Percentiles rank a stretch among this genome's conserved stretches.
Evolutionary conservation across 129 eudicot species (phyloP).

Genomic region (Centrapalus pauciflorus): DNA sequence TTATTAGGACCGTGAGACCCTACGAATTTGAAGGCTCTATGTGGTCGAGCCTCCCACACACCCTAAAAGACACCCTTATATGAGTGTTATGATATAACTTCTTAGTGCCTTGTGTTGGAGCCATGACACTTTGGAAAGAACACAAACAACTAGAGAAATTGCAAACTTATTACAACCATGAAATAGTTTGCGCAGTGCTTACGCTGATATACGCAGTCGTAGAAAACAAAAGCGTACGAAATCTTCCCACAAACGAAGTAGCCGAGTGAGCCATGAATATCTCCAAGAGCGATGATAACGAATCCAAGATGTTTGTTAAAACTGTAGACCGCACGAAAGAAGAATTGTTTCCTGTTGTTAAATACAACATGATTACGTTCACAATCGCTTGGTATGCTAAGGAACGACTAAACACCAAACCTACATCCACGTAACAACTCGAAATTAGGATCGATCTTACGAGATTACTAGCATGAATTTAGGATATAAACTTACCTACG

Average conservation of each 20-base stretch:
- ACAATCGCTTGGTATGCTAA: conserved; percentile 5
- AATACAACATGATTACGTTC: conserved; percentile 6
- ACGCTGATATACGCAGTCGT: conserved; percentile 18
- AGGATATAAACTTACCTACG: not conserved
- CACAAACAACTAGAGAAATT: too few relatives aligned
- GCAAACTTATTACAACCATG: too few relatives aligned
- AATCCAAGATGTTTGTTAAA: conserved; percentile 12
- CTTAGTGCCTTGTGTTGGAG: too few relatives aligned
- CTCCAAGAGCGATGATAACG: conserved; percentile 14
- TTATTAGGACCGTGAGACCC: too few relatives aligned
- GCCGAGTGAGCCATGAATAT: conserved; percentile 23
- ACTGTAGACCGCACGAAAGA: conserved; percentile 2
- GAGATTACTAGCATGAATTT: not conserved
- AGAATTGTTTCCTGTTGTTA: not conserved
- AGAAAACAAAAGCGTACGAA: conserved; percentile 16
- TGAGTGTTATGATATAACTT: too few relatives aligned
- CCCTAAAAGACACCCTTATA: too few relatives aligned
- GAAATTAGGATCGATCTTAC: not conserved
- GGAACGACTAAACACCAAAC: conserved; percentile 21
- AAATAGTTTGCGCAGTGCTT: conserved; percentile 2
- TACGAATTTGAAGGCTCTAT: too few relatives aligned
- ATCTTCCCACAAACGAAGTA: conserved; percentile 19
- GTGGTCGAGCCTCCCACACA: too few relatives aligned
- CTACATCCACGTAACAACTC: conserved; percentile 1
- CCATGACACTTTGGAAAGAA: too few relatives aligned